These are phyloP conservation scores for Saturnispora besseyi DNA, from an alignment of 805 yeast genomes.

Conservation along the genomic window DNA sequence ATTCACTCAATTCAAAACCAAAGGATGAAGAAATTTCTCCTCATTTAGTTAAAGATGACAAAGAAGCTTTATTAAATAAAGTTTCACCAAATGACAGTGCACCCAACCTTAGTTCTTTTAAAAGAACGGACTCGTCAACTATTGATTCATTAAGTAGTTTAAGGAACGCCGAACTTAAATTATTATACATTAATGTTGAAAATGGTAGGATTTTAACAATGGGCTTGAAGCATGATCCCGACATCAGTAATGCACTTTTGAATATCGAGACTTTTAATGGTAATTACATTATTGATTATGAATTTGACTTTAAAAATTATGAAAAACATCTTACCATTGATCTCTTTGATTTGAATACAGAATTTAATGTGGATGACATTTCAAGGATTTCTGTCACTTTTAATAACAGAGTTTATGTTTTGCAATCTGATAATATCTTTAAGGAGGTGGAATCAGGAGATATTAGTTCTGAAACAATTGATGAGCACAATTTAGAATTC, in stretches of 20 bases:
- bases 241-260: not conserved
- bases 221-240: not conserved
- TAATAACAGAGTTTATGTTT: not conserved
- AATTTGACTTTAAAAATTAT: not conserved
- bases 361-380: conserved; percentile 3
- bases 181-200: not conserved
- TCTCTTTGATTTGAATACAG: not conserved
- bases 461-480: not conserved
- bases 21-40: not conserved
- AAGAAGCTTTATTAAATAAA: no score
- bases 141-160: not conserved
- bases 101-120: not conserved
- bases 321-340: conserved; percentile 4
- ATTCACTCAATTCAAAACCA: not conserved
- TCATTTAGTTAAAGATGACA: not conserved
- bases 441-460: not conserved
- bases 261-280: conserved; percentile 2
- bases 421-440: not conserved
- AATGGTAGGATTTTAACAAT: conserved; percentile 1
- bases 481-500: not conserved
- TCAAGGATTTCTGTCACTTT: not conserved
- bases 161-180: not conserved
- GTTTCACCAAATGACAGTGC: no score
- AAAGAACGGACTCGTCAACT: not conserved
- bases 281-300: not conserved